Percentiles rank a stretch among this genome's conserved stretches.
phyloP scores from a whole-genome alignment of 495 filamentous ascomycete genomes.

The Glarea lozoyensis region DNA sequence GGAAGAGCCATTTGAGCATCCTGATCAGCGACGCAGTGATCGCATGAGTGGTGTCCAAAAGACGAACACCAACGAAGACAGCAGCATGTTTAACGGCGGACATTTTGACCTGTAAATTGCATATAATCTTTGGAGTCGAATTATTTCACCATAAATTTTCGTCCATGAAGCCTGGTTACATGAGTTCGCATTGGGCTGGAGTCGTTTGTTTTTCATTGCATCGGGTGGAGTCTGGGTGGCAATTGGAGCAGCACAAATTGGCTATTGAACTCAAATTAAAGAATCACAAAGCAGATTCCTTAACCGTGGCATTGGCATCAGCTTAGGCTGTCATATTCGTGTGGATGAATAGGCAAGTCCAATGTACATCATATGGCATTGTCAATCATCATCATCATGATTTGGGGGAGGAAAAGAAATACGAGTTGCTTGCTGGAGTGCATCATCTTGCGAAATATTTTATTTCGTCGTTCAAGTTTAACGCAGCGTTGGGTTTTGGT shows the following conservation, averaged over 20 bases:
- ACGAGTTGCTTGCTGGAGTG: no score
- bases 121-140: slow-evolving; percentile 1
- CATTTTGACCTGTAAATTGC: slow-evolving; percentile 51
- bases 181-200: slow-evolving; percentile 16
- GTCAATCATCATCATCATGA: no score
- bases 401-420: no score
- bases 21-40: slow-evolving; percentile 40
- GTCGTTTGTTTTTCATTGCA: slow-evolving; percentile 16
- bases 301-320: neutral
- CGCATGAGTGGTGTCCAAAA: slow-evolving; percentile 69
- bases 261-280: no score
- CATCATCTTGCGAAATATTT: no score
- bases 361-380: no score
- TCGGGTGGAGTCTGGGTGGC: slow-evolving; percentile 15
- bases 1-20: slow-evolving; percentile 30
- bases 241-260: neutral
- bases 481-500: no score
- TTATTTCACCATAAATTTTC: neutral
- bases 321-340: neutral
- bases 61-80: slow-evolving; percentile 54
- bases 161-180: slow-evolving; percentile 14
- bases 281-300: neutral
- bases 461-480: no score
- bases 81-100: slow-evolving; percentile 63
- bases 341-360: no score